Evolutionary conservation across 345 rosid genomes (phyloP).

Genomic region (Carallia brachiata): DNA sequence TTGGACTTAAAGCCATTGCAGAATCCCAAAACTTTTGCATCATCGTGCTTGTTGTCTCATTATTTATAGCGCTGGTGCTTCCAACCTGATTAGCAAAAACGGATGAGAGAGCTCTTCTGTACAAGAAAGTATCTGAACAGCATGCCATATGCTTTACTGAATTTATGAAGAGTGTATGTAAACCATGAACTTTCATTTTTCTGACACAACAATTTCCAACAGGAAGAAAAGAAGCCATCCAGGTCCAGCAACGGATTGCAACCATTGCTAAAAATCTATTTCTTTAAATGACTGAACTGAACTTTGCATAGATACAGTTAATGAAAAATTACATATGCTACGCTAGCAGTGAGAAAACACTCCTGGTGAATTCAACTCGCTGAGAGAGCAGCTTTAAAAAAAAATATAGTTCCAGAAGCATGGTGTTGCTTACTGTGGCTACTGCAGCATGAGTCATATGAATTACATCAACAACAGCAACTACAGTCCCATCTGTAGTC

Average conservation of each 20-base stretch:
- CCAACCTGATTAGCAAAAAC: constrained; percentile 57
- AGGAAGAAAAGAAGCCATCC: no score
- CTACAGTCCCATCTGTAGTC: constrained; percentile 74
- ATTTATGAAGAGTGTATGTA: no score
- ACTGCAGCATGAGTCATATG: constrained; percentile 94
- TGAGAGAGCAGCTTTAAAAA: background rate
- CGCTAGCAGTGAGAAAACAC: constrained; percentile 5
- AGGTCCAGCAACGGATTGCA: no score
- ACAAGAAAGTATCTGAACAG: background rate
- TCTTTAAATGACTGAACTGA: no score
- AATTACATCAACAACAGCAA: constrained; percentile 85
- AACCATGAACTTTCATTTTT: no score
- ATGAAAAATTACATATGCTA: background rate
- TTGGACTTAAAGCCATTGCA: constrained; percentile 74
- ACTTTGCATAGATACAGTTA: no score
- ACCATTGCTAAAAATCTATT: no score
- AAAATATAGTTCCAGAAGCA: constrained; percentile 11
- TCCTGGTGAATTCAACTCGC: constrained; percentile 5
- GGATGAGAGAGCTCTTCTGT: background rate
- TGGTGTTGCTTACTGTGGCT: constrained; percentile 65
- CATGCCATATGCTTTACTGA: background rate
- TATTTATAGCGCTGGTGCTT: constrained; percentile 60
- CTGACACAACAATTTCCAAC: no score
- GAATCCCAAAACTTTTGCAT: constrained; percentile 99
- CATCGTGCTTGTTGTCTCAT: constrained; percentile 74